A percentile compares a stretch with the other conserved stretches of the same genome.
These are phyloP conservation scores for Acrocalymma vagum DNA, from an alignment of 2,329 filamentous ascomycete species.

Conservation along the genomic window DNA sequence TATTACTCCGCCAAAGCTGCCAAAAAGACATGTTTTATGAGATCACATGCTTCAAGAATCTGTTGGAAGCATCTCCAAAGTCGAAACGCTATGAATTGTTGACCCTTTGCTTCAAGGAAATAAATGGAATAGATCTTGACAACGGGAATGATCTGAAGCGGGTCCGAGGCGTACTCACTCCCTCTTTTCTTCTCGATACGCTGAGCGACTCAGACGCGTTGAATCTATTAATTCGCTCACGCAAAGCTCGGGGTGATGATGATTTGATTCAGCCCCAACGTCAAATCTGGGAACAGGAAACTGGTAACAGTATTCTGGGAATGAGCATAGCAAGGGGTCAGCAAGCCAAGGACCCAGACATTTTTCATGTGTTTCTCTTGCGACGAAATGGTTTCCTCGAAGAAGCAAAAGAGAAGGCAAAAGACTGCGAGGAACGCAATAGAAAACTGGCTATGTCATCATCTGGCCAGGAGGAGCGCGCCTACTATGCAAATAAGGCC, in stretches of 20 bases:
- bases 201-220: slow-evolving; percentile 25
- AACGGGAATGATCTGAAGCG: slow-evolving; percentile 21
- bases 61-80: slow-evolving; percentile 12
- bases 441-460: slow-evolving; percentile 26
- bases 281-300: too few relatives aligned
- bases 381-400: slow-evolving; percentile 10
- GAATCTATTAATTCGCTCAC: slow-evolving; percentile 27
- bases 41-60: slow-evolving; percentile 9
- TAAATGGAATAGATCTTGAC: slow-evolving; percentile 24
- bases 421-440: slow-evolving; percentile 25
- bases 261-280: too few relatives aligned
- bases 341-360: slow-evolving; percentile 19
- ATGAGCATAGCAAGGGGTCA: slow-evolving; percentile 1
- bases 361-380: slow-evolving; percentile 23
- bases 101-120: slow-evolving; percentile 21
- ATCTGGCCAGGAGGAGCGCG: slow-evolving; percentile 37
- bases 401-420: slow-evolving; percentile 13
- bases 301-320: slow-evolving; percentile 9
- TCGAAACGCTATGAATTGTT: slow-evolving; percentile 27
- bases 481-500: slow-evolving; percentile 35
- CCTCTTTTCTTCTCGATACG: slow-evolving; percentile 12
- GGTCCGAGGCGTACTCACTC: slow-evolving; percentile 6
- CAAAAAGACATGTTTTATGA: slow-evolving; percentile 1
- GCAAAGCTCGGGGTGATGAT: slow-evolving; percentile 23
- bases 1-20: slow-evolving; percentile 13